A percentile compares a stretch with the other conserved stretches of the same genome.
Evolutionary conservation across 1,284 basidiomycete genomes (phyloP).

Genomic region (Puccinia horiana): DNA sequence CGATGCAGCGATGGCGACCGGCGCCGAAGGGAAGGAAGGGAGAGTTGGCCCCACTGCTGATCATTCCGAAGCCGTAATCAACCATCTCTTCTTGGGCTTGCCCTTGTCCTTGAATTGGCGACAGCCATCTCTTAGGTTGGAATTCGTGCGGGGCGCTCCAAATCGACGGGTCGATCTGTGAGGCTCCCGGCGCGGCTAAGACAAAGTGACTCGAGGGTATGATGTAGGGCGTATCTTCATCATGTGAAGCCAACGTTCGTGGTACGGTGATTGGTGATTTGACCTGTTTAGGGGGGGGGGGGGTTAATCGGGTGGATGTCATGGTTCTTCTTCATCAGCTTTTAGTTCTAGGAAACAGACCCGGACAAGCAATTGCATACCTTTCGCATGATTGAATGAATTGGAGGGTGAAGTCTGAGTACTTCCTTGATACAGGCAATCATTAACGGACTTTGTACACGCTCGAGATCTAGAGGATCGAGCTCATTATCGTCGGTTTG

Average conservation of each 20-base stretch:
- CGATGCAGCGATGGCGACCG: slow-evolving; percentile 89
- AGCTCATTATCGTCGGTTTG: slow-evolving; percentile 67
- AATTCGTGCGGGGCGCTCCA: slow-evolving; percentile 76
- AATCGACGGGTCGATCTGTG: slow-evolving; percentile 79
- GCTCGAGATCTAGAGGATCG: slow-evolving; percentile 81
- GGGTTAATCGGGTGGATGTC: slow-evolving; percentile 63
- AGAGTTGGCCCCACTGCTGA: slow-evolving; percentile 62
- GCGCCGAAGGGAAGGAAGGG: slow-evolving; percentile 78
- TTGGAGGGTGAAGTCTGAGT: slow-evolving; percentile 71
- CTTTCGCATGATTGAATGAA: slow-evolving; percentile 70
- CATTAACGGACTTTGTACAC: slow-evolving; percentile 75
- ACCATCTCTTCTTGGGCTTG: slow-evolving; percentile 81
- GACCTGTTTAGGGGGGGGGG: slow-evolving; percentile 68
- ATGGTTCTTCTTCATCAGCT: not conserved
- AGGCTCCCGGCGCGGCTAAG: slow-evolving; percentile 83
- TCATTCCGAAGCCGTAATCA: slow-evolving; percentile 88
- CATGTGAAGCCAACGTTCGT: slow-evolving; percentile 73
- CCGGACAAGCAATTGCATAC: not conserved
- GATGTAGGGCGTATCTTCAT: slow-evolving; percentile 70
- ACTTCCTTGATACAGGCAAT: slow-evolving; percentile 71
- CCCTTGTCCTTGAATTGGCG: slow-evolving; percentile 70
- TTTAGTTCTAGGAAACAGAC: slow-evolving; percentile 55
- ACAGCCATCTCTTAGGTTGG: slow-evolving; percentile 79
- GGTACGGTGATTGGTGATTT: slow-evolving; percentile 66
- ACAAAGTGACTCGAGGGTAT: slow-evolving; percentile 90